Percentiles rank a stretch among this genome's conserved stretches.
phyloP scores from a whole-genome alignment of 306 rosid genomes.

The Medicago arabica region DNA sequence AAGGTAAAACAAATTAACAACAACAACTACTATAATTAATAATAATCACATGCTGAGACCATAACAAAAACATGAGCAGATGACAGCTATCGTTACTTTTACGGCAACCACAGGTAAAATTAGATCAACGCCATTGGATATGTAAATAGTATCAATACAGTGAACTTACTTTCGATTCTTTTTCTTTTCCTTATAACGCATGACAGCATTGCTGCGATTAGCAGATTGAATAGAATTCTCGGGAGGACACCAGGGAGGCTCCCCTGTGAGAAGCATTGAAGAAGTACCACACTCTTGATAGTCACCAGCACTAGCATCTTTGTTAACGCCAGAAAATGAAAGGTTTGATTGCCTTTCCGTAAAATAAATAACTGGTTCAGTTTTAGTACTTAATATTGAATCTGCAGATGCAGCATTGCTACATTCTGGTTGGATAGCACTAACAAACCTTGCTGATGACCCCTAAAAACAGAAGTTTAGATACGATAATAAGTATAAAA shows the following conservation, averaged over 20 bases:
- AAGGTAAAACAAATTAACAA: no score
- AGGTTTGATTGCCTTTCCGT: constrained; percentile 62
- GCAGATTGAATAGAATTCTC: constrained; percentile 74
- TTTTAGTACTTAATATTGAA: constrained; percentile 74
- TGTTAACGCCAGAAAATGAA: constrained; percentile 77
- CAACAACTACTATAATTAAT: background rate
- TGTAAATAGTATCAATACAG: constrained; percentile 12
- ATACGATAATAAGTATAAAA: constrained; percentile 31
- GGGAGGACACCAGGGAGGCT: constrained; percentile 91
- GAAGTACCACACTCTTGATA: constrained; percentile 93
- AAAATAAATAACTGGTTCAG: constrained; percentile 73
- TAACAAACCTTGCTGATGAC: constrained; percentile 53
- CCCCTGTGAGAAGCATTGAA: constrained; percentile 81
- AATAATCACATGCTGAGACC: background rate
- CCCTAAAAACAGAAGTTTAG: constrained; percentile 55
- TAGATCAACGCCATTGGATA: background rate
- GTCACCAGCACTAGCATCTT: constrained; percentile 70
- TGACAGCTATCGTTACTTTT: background rate
- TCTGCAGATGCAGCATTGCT: constrained; percentile 89
- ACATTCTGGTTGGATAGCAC: constrained; percentile 63
- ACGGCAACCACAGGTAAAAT: background rate
- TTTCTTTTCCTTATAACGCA: constrained; percentile 98
- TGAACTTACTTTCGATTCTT: constrained; percentile 79
- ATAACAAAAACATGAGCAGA: background rate
- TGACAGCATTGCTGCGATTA: constrained; percentile 85